Base-by-base conservation (phyloP, 805 yeast species). In the Jamesozyma rosinii region DNA sequence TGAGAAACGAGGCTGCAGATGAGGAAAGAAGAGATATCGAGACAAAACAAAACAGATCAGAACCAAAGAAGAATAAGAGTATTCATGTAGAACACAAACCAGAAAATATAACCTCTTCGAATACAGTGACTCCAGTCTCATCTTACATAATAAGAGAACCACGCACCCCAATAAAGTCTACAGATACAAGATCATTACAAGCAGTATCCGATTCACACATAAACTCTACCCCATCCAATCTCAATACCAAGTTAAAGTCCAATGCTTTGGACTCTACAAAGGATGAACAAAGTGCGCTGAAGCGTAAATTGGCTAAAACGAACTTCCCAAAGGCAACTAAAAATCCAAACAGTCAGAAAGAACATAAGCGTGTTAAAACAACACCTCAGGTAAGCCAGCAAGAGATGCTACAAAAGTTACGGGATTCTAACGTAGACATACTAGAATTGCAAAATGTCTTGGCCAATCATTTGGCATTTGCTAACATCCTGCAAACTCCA, bases 401-500 rank as follows among this genome's bases (percentile, higher is more conserved):
- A 31, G 34, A 31, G 5, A 31, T 31, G 6, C 14, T 31, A 13
- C 9, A 31, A 5, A 14, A 24, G 11, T 24, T 24, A 24, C 10
- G 11, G 11, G 29, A 54, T 2, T 58, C 58, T 3, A 61, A 76
- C 17, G 54, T 67, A 4, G 72, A 74, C 36, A 55, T 76, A 37
- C 65, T 61, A 3, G 79, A 76, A 40, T 68, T 86, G 38, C 72
- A 73, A 42, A 80, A 83, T 59, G 73, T 87, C 11, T 67, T 88
- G 40, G 74, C 79, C 37, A 92, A 92, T 57, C 94, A 86, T 62
- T 70, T 90, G 45, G 97, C 97, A 8, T 92, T 85, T 64, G 86
- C 97, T 5, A 75, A 96, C 46, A 72, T 87, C 18, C 76, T 88
- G 22, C 89, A 92, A 35, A 86, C 95, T 0, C 97, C 97, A 6